These are phyloP conservation scores for Collybiopsis luxurians DNA, from an alignment of 768 basidiomycete genomes.

Conservation along the genomic window DNA sequence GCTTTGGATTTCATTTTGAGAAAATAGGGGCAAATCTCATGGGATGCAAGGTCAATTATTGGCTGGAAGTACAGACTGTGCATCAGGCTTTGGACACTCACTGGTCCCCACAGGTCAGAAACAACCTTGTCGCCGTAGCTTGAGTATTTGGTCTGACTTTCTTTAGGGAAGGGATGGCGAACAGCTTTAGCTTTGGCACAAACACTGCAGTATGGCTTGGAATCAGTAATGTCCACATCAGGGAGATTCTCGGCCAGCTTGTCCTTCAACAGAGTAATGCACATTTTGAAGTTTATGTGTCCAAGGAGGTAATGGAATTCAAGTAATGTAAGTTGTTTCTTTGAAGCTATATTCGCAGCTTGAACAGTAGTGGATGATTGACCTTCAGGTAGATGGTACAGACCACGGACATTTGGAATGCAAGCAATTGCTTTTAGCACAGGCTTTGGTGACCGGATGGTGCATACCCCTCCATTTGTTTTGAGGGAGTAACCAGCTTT, in stretches of 20 bases:
- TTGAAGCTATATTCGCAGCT: background rate
- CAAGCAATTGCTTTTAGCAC: slow-evolving; percentile 13
- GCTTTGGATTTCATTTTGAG: slow-evolving; percentile 13
- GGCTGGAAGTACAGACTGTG: slow-evolving; percentile 13
- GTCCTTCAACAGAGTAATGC: slow-evolving; percentile 19
- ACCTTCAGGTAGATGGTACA: slow-evolving; percentile 19
- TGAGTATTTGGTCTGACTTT: slow-evolving; percentile 11
- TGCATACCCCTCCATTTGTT: slow-evolving; percentile 13
- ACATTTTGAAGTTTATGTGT: slow-evolving; percentile 20
- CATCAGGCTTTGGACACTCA: slow-evolving; percentile 14
- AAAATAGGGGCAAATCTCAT: slow-evolving; percentile 16
- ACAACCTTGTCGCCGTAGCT: slow-evolving; percentile 17
- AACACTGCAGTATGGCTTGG: slow-evolving; percentile 17
- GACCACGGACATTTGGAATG: slow-evolving; percentile 20
- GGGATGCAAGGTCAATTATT: slow-evolving; percentile 15
- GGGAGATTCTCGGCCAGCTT: slow-evolving; percentile 10
- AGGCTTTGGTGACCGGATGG: slow-evolving; percentile 11
- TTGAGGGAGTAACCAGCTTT: slow-evolving; percentile 11
- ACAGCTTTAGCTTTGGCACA: slow-evolving; percentile 24
- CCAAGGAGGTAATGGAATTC: slow-evolving; percentile 26
- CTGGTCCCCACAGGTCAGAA: slow-evolving; percentile 24
- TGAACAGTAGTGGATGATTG: too few relatives aligned
- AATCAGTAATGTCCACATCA: slow-evolving; percentile 20
- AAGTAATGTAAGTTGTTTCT: background rate
- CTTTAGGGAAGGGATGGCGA: slow-evolving; percentile 19